Base-by-base conservation (phyloP, 495 filamentous ascomycete species). In the Clohesyomyces aquaticus region DNA sequence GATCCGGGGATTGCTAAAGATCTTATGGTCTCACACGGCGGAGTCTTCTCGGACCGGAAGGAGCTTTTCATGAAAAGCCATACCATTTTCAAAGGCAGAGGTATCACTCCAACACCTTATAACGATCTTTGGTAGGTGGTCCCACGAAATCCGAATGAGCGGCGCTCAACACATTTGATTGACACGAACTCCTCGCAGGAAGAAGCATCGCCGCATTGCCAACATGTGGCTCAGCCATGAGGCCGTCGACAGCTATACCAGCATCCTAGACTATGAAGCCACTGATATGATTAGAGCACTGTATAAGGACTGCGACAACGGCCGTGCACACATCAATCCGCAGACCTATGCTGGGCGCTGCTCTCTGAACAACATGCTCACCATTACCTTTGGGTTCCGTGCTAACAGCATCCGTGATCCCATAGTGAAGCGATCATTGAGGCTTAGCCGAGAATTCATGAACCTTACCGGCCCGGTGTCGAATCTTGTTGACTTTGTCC, bases 401-500 rank as follows among this genome's bases (percentile, higher is more conserved):
- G 46, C 38, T 2, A 41, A 45, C 28, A 57, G 54, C 23, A 28
- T 57, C 2, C 35, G 46, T 23, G 19, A 57, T n/a, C 38, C 54
- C 8, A 14, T 57, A 4, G 54, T 57, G 8, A 47, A 45, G 23
- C 21, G 27, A 22, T 35, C 54, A 14, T n/a, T 57, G 21, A 9
- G 25, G 3, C 25, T 57, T 16, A 32, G 23, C 1, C 22, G 54
- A 8, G 54, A 57, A n/a, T 57, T 57, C 18, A 57, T 57, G 54
- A 46, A 57, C 54, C 22, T 22, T 14, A 57, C 54, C 3, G 54
- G 54, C 1, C 54, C 54, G 1, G 29, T 57, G 38, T 45, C 54
- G 19, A 57, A 57, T 22, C 38, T 57, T 19, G 54, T 57, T 47
- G 54, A 57, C 18, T 57, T 57, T n/a, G 29, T 57, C 19, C 35